phyloP scores from a whole-genome alignment of 441 rosid genomes.

The Melastoma candidum region DNA sequence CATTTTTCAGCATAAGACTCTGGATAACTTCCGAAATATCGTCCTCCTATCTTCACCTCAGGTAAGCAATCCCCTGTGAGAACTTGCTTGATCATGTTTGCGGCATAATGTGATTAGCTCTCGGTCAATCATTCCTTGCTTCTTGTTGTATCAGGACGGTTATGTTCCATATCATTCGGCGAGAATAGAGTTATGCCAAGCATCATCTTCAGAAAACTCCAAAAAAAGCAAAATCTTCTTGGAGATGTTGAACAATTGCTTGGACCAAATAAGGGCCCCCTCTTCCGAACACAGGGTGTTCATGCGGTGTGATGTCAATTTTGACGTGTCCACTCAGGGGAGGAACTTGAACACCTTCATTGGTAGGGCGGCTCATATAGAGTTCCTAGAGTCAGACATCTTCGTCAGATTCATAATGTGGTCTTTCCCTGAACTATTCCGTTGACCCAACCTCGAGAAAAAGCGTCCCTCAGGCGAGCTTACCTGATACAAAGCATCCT shows the following conservation, averaged over 20 bases:
- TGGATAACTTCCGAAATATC: too few relatives aligned
- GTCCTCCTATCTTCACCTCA: too few relatives aligned
- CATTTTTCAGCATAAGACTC: too few relatives aligned
- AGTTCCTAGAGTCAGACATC: constrained; percentile 80
- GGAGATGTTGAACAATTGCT: constrained; percentile 83
- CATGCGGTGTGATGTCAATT: constrained; percentile 88
- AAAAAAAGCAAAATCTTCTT: constrained; percentile 61
- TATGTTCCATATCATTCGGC: constrained; percentile 98
- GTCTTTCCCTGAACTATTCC: constrained; percentile 77
- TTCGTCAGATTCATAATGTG: constrained; percentile 86
- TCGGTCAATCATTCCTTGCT: too few relatives aligned
- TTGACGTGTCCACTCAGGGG: constrained; percentile 63
- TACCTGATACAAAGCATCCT: too few relatives aligned
- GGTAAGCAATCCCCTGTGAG: too few relatives aligned
- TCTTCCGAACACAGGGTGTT: constrained; percentile 54
- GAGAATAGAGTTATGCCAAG: constrained; percentile 65
- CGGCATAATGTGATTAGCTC: too few relatives aligned
- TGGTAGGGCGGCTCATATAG: constrained; percentile 93
- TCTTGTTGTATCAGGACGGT: constrained; percentile 45
- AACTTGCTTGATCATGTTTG: too few relatives aligned
- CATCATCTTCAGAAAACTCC: constrained; percentile 65
- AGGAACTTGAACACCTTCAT: constrained; percentile 74
- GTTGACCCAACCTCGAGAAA: constrained; percentile 18
- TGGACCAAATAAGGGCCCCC: constrained; percentile 85
- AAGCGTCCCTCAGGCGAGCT: too few relatives aligned